Evolutionary conservation across 2,329 filamentous ascomycete species (phyloP).

Genomic region (Periglandula ipomoeae): DNA sequence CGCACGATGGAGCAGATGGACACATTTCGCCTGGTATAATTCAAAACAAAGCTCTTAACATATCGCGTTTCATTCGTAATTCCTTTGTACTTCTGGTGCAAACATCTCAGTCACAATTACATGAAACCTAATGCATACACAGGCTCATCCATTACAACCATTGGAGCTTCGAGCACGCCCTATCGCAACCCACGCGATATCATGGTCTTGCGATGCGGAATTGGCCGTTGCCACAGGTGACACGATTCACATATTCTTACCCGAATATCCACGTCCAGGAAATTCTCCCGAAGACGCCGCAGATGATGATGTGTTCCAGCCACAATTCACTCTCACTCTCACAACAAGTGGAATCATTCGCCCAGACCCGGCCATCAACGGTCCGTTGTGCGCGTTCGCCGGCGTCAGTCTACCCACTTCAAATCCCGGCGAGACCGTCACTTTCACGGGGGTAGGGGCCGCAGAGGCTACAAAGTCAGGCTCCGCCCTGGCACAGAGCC

Average conservation of each 20-base stretch:
- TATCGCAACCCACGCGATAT: constrained; percentile 31
- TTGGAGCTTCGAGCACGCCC: constrained; percentile 34
- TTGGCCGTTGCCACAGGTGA: constrained; percentile 49
- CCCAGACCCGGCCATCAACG: constrained; percentile 35
- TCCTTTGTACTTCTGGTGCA: neutral
- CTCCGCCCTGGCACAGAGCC: constrained; percentile 43
- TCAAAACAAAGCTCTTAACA: no score
- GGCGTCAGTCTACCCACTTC: constrained; percentile 24
- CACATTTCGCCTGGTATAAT: neutral
- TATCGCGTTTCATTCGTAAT: no score
- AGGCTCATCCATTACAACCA: constrained; percentile 39
- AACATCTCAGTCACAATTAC: neutral
- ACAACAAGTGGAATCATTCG: constrained; percentile 24
- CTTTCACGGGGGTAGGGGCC: constrained; percentile 33
- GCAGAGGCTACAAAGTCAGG: constrained; percentile 39
- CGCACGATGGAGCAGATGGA: no score
- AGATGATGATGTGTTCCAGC: constrained; percentile 19
- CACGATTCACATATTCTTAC: constrained; percentile 41
- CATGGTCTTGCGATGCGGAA: constrained; percentile 50
- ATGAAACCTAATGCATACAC: constrained; percentile 1
- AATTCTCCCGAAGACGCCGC: constrained; percentile 17
- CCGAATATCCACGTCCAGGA: constrained; percentile 27
- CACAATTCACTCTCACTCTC: constrained; percentile 25
- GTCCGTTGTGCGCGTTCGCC: constrained; percentile 31
- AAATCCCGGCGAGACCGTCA: constrained; percentile 17